phyloP scores from a whole-genome alignment of 2,329 filamentous ascomycete genomes.

The Fonsecaea pedrosoi region DNA sequence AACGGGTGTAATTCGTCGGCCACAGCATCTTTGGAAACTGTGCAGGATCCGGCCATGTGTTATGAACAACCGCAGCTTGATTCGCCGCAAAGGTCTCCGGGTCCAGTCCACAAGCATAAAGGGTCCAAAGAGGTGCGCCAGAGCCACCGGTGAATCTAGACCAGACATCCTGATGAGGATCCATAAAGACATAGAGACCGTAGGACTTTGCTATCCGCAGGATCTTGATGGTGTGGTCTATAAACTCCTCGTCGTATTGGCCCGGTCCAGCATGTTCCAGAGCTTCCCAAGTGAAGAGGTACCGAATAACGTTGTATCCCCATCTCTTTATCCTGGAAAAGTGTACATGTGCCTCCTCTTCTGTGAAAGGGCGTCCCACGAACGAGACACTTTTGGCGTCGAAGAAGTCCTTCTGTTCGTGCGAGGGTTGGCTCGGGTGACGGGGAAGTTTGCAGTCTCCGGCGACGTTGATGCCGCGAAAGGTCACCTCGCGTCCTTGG shows the following conservation, averaged over 20 bases:
- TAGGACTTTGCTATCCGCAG: constrained; percentile 84
- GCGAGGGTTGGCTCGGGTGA: constrained; percentile 79
- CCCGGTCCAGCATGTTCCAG: constrained; percentile 91
- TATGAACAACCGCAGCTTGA: constrained; percentile 92
- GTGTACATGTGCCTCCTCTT: constrained; percentile 82
- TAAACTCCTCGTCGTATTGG: constrained; percentile 91
- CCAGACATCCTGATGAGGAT: constrained; percentile 99
- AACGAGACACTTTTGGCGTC: constrained; percentile 92
- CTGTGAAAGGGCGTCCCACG: constrained; percentile 80
- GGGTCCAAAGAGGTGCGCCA: constrained; percentile 95
- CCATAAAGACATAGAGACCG: constrained; percentile 97
- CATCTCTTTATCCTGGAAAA: constrained; percentile 84
- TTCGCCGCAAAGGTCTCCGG: constrained; percentile 83
- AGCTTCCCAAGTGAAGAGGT: constrained; percentile 99
- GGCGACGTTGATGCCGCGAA: constrained; percentile 93
- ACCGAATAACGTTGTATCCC: constrained; percentile 95
- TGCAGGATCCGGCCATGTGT: constrained; percentile 83
- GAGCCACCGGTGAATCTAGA: constrained; percentile 93
- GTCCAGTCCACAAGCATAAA: constrained; percentile 92
- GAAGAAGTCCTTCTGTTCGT: constrained; percentile 80
- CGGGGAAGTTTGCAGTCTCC: constrained; percentile 90
- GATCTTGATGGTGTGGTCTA: constrained; percentile 85
- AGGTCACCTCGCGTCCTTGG: constrained; percentile 80
- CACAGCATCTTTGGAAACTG: constrained; percentile 98
- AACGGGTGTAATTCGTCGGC: constrained; percentile 93